Evolutionary conservation across 306 rosid species (phyloP).

Genomic region (Hippophae gyantsensis): DNA sequence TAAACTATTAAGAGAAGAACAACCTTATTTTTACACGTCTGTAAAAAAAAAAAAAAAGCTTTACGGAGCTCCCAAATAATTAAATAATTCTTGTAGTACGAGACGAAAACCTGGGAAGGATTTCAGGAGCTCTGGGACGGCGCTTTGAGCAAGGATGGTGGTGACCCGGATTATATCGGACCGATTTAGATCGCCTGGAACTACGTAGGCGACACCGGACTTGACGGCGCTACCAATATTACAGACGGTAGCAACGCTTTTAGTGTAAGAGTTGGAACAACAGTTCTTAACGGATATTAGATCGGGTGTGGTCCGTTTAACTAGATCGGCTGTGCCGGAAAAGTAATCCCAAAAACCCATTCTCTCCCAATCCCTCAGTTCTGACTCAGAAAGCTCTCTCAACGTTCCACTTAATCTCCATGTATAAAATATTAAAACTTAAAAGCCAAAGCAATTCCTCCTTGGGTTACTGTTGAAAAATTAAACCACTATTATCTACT

Average conservation of each 20-base stretch:
- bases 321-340: neutral
- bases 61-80: too few relatives aligned
- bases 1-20: too few relatives aligned
- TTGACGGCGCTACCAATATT: slow-evolving; percentile 4
- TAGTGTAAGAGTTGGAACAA: slow-evolving; percentile 2
- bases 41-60: too few relatives aligned
- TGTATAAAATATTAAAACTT: too few relatives aligned
- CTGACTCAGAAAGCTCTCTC: too few relatives aligned
- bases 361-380: neutral
- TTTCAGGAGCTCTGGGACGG: slow-evolving; percentile 7
- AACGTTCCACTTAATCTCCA: too few relatives aligned
- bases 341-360: slow-evolving; percentile 11
- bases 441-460: too few relatives aligned
- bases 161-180: neutral
- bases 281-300: slow-evolving; percentile 1
- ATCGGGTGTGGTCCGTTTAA: slow-evolving; percentile 8
- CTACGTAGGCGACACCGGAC: neutral
- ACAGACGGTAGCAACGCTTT: slow-evolving; percentile 2
- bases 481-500: too few relatives aligned
- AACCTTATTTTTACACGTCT: too few relatives aligned
- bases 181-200: neutral
- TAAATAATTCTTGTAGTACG: too few relatives aligned
- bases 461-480: too few relatives aligned
- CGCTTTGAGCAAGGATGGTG: neutral
- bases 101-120: slow-evolving; percentile 1